Percentiles rank a stretch among this genome's conserved stretches.
Evolutionary conservation across 176 grass and related monocot species (phyloP).

Genomic region (Carex parvula): DNA sequence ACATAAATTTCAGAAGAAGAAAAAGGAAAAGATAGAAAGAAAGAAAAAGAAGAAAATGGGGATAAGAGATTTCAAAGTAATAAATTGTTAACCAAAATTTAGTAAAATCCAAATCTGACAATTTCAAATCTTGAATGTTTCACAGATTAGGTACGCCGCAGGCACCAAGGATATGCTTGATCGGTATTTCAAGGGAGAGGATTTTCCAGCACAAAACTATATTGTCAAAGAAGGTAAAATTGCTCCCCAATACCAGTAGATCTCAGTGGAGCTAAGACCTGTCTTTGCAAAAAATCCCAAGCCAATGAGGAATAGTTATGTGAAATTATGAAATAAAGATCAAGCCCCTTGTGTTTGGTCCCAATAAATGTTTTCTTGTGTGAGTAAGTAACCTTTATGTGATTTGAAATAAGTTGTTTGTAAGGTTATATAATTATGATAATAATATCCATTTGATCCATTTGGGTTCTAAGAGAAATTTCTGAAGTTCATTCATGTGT

Average conservation of each 20-base stretch:
- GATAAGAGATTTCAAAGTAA: background rate
- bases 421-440: conserved; percentile 13
- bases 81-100: background rate
- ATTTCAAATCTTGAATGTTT: background rate
- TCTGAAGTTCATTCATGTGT: background rate
- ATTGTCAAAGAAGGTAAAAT: conserved; percentile 86
- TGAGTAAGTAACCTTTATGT: background rate
- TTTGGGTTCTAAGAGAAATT: background rate
- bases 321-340: conserved; percentile 20
- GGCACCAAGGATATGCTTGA: conserved; percentile 86
- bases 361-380: conserved; percentile 5
- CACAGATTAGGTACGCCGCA: conserved; percentile 65
- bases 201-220: conserved; percentile 74
- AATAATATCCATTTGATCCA: conserved; percentile 1
- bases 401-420: background rate
- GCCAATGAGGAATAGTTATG: background rate
- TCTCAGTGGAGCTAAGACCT: background rate
- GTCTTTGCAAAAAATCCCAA: background rate
- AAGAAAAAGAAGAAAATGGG: background rate
- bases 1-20: background rate
- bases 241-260: conserved; percentile 60
- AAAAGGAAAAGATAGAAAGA: background rate
- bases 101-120: background rate
- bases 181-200: conserved; percentile 82
- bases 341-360: background rate